phyloP scores from a whole-genome alignment of 371 early-diverging fungal genomes.

The Actinomortierella ambigua region DNA sequence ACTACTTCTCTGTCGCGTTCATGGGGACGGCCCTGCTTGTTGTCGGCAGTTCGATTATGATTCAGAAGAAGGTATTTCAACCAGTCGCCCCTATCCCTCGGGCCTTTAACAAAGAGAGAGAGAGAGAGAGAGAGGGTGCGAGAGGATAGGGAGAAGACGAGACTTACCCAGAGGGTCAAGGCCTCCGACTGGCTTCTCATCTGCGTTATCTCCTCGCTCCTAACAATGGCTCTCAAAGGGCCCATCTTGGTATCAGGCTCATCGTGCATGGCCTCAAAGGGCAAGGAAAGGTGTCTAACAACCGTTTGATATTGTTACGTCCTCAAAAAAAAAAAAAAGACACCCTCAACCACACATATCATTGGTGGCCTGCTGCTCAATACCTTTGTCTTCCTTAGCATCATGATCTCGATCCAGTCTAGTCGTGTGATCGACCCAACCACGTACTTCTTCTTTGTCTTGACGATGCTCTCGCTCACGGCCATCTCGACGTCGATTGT shows the following conservation, averaged over 20 bases:
- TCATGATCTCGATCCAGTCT: constrained; percentile 47
- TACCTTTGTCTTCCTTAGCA: constrained; percentile 48
- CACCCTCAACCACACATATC: constrained; percentile 44
- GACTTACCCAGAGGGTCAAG: neutral
- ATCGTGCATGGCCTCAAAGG: no score
- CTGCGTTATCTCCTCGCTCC: no score
- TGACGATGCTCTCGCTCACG: constrained; percentile 61
- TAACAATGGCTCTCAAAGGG: no score
- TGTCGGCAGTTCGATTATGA: constrained; percentile 60
- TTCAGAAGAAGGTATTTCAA: constrained; percentile 61
- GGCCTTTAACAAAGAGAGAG: no score
- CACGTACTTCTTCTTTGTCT: constrained; percentile 64
- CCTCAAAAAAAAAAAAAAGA: no score
- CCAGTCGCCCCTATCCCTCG: no score
- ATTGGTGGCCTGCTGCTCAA: constrained; percentile 52
- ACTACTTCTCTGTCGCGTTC: constrained; percentile 74
- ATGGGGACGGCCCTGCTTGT: constrained; percentile 64
- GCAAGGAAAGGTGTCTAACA: no score
- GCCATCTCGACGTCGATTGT: constrained; percentile 70
- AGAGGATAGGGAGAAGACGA: no score
- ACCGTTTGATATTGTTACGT: no score
- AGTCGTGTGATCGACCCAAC: constrained; percentile 41
- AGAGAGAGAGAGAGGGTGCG: no score
- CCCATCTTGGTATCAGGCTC: no score
- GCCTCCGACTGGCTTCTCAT: no score